Percentiles rank a stretch among this genome's conserved stretches.
Evolutionary conservation across 257 asterid genomes (phyloP).

Genomic region (Thymus quinquecostatus): DNA sequence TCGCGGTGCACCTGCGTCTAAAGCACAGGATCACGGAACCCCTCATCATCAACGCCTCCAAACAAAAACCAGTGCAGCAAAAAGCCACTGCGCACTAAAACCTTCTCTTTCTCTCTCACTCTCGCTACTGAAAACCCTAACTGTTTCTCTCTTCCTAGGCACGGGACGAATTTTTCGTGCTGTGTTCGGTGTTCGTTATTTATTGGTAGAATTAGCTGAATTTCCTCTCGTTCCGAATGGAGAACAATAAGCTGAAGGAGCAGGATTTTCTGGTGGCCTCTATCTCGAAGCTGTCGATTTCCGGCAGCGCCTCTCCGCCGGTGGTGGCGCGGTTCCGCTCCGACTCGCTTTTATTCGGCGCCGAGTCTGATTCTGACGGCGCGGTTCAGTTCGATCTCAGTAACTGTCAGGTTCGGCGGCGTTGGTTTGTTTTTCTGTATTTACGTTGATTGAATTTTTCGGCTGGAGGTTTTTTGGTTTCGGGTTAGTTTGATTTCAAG

Average conservation of each 20-base stretch:
- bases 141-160: slow-evolving; percentile 16
- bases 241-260: slow-evolving; percentile 48
- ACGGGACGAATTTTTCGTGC: background rate
- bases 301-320: slow-evolving; percentile 60
- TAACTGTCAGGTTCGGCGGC: slow-evolving; percentile 50
- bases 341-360: slow-evolving; percentile 61
- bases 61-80: slow-evolving; percentile 37
- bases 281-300: slow-evolving; percentile 67
- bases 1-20: background rate
- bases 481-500: slow-evolving; percentile 22
- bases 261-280: slow-evolving; percentile 72
- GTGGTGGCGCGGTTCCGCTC: slow-evolving; percentile 66
- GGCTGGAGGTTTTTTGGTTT: background rate
- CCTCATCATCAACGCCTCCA: slow-evolving; percentile 43
- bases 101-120: slow-evolving; percentile 32
- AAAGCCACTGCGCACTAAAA: slow-evolving; percentile 31
- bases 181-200: background rate
- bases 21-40: slow-evolving; percentile 16
- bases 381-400: slow-evolving; percentile 60
- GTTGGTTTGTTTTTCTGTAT: slow-evolving; percentile 6
- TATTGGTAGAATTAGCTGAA: slow-evolving; percentile 2
- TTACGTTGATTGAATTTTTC: slow-evolving; percentile 7
- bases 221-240: slow-evolving; percentile 34
- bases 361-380: slow-evolving; percentile 51
- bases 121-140: slow-evolving; percentile 50